A percentile compares a stretch with the other conserved stretches of the same genome.
Conservation (phyloP, 139 green algal species). For the Tetradesmus lagerheimii region DNA sequence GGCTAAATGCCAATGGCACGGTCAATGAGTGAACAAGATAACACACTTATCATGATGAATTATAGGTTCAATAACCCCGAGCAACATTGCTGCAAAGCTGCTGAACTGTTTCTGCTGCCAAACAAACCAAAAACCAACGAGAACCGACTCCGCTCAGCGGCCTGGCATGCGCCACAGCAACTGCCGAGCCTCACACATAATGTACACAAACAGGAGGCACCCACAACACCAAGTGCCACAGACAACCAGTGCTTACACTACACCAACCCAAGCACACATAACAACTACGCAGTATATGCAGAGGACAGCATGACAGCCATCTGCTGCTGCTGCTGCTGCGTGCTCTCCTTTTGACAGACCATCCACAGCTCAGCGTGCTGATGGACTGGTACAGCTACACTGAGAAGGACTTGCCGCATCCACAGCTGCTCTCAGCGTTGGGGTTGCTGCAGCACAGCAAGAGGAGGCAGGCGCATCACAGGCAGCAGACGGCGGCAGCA, state of each 20-base stretch:
- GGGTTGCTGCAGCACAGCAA: constrained; percentile 73
- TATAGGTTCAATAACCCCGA: too few relatives aligned
- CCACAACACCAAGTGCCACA: neutral
- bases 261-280: neutral
- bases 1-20: too few relatives aligned
- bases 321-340: neutral
- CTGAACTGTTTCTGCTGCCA: neutral
- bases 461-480: neutral
- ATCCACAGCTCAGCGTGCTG: too few relatives aligned
- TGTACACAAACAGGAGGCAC: neutral
- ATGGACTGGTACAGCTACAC: constrained; percentile 59
- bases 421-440: constrained; percentile 84
- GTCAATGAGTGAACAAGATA: too few relatives aligned
- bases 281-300: neutral
- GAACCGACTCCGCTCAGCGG: neutral
- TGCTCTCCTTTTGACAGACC: neutral
- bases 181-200: neutral
- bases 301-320: too few relatives aligned
- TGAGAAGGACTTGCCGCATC: constrained; percentile 91
- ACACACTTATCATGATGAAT: too few relatives aligned
- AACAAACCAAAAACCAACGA: neutral
- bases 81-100: constrained; percentile 1
- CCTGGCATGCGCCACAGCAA: neutral
- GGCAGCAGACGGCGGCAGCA: neutral
- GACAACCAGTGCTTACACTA: neutral